phyloP scores from a whole-genome alignment of 2,329 filamentous ascomycete species.

The Cryphonectria parasitica region DNA sequence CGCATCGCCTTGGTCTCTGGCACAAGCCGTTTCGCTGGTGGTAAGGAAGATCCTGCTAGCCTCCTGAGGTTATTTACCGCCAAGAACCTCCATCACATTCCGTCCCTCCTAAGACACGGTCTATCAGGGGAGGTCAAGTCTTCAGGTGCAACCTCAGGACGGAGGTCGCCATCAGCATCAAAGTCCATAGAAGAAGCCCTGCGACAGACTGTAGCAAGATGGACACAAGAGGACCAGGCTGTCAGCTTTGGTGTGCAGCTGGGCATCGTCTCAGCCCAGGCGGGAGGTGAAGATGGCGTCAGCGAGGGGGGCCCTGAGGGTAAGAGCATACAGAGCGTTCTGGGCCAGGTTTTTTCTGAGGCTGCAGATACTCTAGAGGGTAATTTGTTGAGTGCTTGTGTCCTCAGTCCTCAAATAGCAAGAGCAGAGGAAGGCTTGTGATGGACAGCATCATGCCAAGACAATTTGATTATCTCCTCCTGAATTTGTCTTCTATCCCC shows the following conservation, averaged over 20 bases:
- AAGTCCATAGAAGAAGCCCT: conserved; percentile 8
- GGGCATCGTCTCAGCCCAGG: conserved; percentile 15
- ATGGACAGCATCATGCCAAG: not conserved
- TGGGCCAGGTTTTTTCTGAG: conserved; percentile 31
- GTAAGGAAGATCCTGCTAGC: not conserved
- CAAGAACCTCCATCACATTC: conserved; percentile 8
- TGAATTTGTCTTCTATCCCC: too few relatives aligned
- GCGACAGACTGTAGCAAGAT: conserved; percentile 14
- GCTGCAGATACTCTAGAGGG: conserved; percentile 39
- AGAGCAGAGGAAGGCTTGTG: not conserved
- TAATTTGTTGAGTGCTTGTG: conserved; percentile 41
- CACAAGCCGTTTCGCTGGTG: conserved; percentile 46
- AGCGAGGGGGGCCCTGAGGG: not conserved
- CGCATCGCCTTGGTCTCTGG: conserved; percentile 47
- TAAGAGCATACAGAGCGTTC: not conserved
- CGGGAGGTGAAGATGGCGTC: not conserved
- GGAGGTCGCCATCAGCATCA: not conserved
- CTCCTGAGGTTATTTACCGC: not conserved
- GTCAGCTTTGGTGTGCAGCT: conserved; percentile 23
- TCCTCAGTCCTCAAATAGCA: conserved; percentile 35
- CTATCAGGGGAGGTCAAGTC: not conserved
- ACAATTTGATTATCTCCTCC: too few relatives aligned
- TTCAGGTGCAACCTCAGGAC: not conserved
- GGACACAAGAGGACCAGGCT: conserved; percentile 23
- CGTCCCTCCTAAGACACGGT: conserved; percentile 7